A percentile compares a stretch with the other conserved stretches of the same genome.
Conservation (phyloP, 129 eudicot species). For the Mikania micrantha region DNA sequence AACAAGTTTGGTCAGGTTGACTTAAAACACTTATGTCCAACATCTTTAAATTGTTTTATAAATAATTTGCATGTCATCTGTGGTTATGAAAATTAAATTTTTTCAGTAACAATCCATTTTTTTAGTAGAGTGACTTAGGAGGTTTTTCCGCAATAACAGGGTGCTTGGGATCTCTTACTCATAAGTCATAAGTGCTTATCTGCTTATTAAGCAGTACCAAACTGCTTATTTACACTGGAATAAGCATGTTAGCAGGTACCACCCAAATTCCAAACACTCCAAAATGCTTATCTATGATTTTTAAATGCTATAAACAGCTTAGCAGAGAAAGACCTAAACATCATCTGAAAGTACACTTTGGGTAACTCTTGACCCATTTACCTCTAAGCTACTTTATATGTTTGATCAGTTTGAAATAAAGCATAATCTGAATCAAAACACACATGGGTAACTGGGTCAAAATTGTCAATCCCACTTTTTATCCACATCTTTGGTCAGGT, state of each 20-base stretch:
- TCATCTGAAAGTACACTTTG: not conserved
- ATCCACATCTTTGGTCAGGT: constrained; percentile 40
- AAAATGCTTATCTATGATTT: not conserved
- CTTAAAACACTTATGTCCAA: not conserved
- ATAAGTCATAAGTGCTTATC: not conserved
- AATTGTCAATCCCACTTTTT: not conserved
- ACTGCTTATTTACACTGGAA: not conserved
- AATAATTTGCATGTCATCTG: not conserved
- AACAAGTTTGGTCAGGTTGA: not conserved
- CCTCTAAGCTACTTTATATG: not conserved
- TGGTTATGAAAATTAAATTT: not conserved
- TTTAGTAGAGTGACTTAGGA: not conserved
- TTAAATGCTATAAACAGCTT: not conserved
- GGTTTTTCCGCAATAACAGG: not conserved
- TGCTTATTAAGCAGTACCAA: not conserved
- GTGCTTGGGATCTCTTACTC: not conserved
- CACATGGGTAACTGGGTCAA: not conserved
- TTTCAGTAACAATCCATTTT: not conserved
- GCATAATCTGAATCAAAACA: not conserved
- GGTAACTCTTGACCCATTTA: not conserved
- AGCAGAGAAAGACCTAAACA: not conserved
- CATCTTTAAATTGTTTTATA: not conserved
- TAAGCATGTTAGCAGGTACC: not conserved
- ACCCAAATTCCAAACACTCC: not conserved
- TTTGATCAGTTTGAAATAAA: not conserved